These are phyloP conservation scores for Beta corolliflora DNA, from an alignment of 179 eudicot genomes.

Conservation along the genomic window DNA sequence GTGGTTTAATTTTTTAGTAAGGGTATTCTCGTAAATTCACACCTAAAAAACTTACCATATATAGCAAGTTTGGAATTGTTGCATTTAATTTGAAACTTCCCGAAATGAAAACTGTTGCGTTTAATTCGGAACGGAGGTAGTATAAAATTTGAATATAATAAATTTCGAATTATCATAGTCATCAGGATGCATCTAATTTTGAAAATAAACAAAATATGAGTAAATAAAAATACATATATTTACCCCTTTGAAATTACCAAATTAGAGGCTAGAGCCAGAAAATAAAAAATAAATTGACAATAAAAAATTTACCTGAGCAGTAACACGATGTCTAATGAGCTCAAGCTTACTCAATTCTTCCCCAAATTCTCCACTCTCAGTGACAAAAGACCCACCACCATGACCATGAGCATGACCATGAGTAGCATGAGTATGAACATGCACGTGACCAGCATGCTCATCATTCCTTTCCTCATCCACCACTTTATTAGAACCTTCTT, in stretches of 20 bases:
- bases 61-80: too few species aligned
- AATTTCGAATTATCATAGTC: too few species aligned
- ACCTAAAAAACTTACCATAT: too few species aligned
- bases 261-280: not conserved
- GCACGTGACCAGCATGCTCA: constrained; percentile 41
- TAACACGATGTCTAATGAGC: constrained; percentile 46
- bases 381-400: constrained; percentile 14
- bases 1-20: too few species aligned
- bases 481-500: not conserved
- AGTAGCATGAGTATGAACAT: constrained; percentile 42
- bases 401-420: constrained; percentile 46
- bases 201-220: not conserved
- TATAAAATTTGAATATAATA: too few species aligned
- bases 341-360: constrained; percentile 27
- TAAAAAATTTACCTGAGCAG: constrained; percentile 37
- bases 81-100: too few species aligned
- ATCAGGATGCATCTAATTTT: not conserved
- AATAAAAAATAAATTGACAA: not conserved
- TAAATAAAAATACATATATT: not conserved
- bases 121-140: too few species aligned
- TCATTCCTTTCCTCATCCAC: constrained; percentile 29
- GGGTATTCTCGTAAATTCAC: too few species aligned
- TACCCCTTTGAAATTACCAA: not conserved
- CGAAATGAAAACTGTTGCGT: too few species aligned
- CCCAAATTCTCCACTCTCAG: not conserved